Percentiles rank a stretch among this genome's conserved stretches.
Evolutionary conservation across 345 rosid species (phyloP).

Genomic region (Isatis tinctoria): DNA sequence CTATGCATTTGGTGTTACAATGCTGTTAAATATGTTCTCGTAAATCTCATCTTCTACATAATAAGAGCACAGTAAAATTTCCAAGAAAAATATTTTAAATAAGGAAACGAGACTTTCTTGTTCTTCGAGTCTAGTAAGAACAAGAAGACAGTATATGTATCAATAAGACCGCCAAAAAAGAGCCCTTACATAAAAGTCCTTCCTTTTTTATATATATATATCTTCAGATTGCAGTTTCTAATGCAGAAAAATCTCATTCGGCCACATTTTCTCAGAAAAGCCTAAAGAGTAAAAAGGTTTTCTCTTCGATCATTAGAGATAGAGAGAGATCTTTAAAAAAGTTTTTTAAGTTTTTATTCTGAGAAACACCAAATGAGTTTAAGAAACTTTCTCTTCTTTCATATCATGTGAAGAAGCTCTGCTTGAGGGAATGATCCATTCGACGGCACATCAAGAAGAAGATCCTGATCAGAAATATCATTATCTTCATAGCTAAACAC

Average conservation of each 20-base stretch:
- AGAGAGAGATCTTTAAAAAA: slow-evolving; percentile 3
- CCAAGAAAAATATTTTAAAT: neutral
- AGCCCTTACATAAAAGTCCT: slow-evolving; percentile 7
- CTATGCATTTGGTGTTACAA: neutral
- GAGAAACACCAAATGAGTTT: slow-evolving; percentile 25
- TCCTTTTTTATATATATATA: neutral
- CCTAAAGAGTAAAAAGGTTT: slow-evolving; percentile 8
- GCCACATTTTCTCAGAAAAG: slow-evolving; percentile 8
- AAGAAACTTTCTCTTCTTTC: slow-evolving; percentile 5
- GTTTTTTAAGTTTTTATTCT: slow-evolving; percentile 18
- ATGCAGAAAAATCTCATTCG: slow-evolving; percentile 22
- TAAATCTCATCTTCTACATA: neutral
- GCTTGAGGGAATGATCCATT: slow-evolving; percentile 87
- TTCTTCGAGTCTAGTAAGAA: slow-evolving; percentile 11
- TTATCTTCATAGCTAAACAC: slow-evolving; percentile 49
- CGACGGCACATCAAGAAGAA: slow-evolving; percentile 82
- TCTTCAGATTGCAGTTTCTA: slow-evolving; percentile 10
- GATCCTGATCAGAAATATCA: slow-evolving; percentile 55
- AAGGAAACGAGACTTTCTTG: neutral
- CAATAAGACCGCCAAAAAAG: neutral
- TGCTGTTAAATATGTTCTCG: neutral
- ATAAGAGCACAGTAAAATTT: neutral
- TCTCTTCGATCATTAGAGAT: slow-evolving; percentile 9
- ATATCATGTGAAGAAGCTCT: slow-evolving; percentile 62
- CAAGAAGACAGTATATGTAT: neutral